These are phyloP conservation scores for Calonectria multiphialidica DNA, from an alignment of 2,329 filamentous ascomycete species.

Conservation along the genomic window DNA sequence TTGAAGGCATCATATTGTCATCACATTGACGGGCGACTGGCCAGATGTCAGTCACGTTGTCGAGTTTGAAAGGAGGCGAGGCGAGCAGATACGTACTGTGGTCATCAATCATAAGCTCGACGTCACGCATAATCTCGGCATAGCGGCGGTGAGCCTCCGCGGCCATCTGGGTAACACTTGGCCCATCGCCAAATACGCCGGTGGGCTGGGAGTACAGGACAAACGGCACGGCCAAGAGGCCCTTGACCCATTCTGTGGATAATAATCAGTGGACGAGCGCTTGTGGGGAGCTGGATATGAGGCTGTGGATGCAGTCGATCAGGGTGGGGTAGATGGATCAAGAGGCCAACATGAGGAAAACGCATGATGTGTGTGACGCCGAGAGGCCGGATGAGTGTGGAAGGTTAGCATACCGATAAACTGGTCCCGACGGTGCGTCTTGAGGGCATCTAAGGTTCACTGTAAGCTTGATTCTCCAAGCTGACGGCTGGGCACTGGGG, in stretches of 20 bases:
- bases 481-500: constrained; percentile 2
- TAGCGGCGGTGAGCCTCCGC: constrained; percentile 88
- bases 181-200: constrained; percentile 80
- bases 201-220: constrained; percentile 96
- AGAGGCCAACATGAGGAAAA: not conserved
- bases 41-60: constrained; percentile 6
- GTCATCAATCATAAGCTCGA: constrained; percentile 91
- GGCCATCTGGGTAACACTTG: constrained; percentile 78
- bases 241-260: constrained; percentile 94
- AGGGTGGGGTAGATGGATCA: constrained; percentile 8
- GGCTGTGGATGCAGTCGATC: constrained; percentile 1
- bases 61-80: not conserved
- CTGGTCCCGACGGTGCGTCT: constrained; percentile 93
- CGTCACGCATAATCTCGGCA: constrained; percentile 93
- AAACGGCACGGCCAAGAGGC: constrained; percentile 92
- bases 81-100: constrained; percentile 72
- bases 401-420: constrained; percentile 72
- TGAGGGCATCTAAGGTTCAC: constrained; percentile 65
- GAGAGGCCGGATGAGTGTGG: not conserved
- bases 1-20: constrained; percentile 79
- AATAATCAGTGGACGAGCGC: constrained; percentile 12
- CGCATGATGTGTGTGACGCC: not conserved
- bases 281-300: not conserved
- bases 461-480: constrained; percentile 32
- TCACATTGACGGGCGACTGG: constrained; percentile 78